Percentiles rank a stretch among this genome's conserved stretches.
Evolutionary conservation across 129 eudicot genomes (phyloP).

Genomic region (Centrapalus pauciflorus): DNA sequence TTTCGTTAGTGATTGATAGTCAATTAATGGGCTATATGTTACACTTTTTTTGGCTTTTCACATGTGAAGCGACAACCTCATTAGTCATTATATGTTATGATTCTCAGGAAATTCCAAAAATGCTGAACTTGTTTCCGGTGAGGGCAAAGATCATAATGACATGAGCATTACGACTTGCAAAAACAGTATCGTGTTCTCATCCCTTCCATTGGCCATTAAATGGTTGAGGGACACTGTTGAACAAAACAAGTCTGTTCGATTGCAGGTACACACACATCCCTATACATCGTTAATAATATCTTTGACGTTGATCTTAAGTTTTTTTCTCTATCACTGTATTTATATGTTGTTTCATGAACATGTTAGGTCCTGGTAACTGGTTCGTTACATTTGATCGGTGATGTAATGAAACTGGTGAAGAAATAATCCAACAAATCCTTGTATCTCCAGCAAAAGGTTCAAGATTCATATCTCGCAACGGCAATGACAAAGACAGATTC

Average conservation of each 20-base stretch:
- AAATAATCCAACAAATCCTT: conserved; percentile 30
- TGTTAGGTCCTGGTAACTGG: conserved; percentile 88
- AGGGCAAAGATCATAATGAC: conserved; percentile 25
- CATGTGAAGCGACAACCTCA: no score
- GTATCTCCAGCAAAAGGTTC: not conserved
- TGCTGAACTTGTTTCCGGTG: conserved; percentile 34
- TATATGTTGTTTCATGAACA: not conserved
- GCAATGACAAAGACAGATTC: not conserved
- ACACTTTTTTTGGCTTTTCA: not conserved
- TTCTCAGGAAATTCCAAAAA: conserved; percentile 39
- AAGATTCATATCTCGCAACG: not conserved
- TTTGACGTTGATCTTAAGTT: not conserved
- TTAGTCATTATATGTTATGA: not conserved
- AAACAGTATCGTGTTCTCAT: conserved; percentile 72
- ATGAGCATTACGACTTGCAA: conserved; percentile 33
- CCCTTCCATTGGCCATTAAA: conserved; percentile 82
- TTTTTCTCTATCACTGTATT: not conserved
- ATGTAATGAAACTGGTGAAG: conserved; percentile 67
- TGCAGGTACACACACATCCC: conserved; percentile 53
- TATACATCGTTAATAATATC: not conserved
- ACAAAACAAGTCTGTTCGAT: conserved; percentile 56
- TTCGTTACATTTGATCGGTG: conserved; percentile 88
- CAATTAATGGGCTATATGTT: not conserved
- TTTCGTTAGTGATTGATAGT: not conserved
- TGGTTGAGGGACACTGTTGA: conserved; percentile 68